Conservation (phyloP, 352 stramenopile genomes). For the Globisporangium parvum region DNA sequence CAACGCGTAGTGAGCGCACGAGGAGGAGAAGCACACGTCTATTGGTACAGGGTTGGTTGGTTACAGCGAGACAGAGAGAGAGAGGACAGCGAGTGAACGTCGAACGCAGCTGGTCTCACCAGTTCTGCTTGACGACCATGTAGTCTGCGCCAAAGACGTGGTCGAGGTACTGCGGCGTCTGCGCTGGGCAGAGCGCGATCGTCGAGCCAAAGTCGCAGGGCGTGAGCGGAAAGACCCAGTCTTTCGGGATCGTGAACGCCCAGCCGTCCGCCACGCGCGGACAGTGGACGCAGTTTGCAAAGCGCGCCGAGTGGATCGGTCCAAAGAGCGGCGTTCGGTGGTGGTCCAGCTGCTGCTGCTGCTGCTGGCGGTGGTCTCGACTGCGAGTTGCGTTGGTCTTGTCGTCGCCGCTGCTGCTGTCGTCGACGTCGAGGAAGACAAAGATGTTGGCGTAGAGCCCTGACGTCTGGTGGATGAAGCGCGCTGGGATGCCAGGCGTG, state of each 20-base stretch:
- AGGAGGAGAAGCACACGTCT: neutral
- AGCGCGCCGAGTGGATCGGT: slow-evolving; percentile 14
- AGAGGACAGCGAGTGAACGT: neutral
- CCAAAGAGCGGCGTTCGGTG: slow-evolving; percentile 6
- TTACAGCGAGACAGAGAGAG: neutral
- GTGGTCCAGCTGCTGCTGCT: neutral
- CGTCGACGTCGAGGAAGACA: slow-evolving; percentile 18
- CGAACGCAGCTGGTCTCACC: neutral
- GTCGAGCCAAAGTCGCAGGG: slow-evolving; percentile 15
- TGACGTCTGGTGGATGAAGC: slow-evolving; percentile 16
- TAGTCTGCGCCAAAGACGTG: slow-evolving; percentile 19
- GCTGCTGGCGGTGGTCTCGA: neutral
- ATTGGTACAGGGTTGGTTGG: neutral
- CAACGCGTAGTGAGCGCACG: too few species aligned
- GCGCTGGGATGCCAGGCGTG: slow-evolving; percentile 16
- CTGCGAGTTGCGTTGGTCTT: neutral
- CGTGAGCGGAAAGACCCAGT: slow-evolving; percentile 26
- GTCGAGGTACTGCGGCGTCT: slow-evolving; percentile 18
- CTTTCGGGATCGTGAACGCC: slow-evolving; percentile 18
- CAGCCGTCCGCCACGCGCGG: neutral
- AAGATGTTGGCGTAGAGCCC: slow-evolving; percentile 27
- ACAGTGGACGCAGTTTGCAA: slow-evolving; percentile 18
- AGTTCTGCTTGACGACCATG: slow-evolving; percentile 9
- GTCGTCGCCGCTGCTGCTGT: neutral
- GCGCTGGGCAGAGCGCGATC: slow-evolving; percentile 12